Conservation (phyloP, 2,329 filamentous ascomycete species). For the Sclerotinia minor region DNA sequence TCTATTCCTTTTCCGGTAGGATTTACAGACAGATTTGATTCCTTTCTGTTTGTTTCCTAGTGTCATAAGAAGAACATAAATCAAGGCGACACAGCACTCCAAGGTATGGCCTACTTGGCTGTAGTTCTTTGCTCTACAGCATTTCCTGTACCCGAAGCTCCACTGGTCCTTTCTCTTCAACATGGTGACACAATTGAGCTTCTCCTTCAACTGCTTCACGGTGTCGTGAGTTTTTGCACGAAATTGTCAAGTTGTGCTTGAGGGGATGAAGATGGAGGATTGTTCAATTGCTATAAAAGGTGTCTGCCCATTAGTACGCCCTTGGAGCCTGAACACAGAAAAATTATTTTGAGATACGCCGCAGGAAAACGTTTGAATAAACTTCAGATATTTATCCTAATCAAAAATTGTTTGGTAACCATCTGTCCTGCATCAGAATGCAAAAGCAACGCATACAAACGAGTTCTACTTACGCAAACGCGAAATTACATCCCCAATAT, state of each 20-base stretch:
- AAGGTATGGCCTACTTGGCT: neutral
- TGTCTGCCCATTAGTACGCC: neutral
- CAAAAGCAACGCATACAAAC: neutral
- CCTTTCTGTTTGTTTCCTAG: neutral
- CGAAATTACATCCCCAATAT: neutral
- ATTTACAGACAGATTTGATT: slow-evolving; percentile 29
- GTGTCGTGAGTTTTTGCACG: neutral
- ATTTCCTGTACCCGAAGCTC: neutral
- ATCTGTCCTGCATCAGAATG: neutral
- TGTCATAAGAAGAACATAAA: neutral
- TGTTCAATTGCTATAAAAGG: neutral
- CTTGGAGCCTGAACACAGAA: neutral
- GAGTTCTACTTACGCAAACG: neutral
- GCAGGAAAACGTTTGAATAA: neutral
- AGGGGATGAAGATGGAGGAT: neutral
- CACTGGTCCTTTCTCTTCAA: neutral
- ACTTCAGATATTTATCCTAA: neutral
- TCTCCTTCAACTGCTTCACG: neutral
- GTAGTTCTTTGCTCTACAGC: neutral
- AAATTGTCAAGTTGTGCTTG: neutral
- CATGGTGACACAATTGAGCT: neutral
- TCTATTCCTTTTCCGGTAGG: slow-evolving; percentile 8
- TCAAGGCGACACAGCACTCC: neutral
- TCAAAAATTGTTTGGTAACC: slow-evolving; percentile 2
- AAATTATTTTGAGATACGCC: neutral